Base-by-base conservation (phyloP, 495 filamentous ascomycete genomes). In the Rhizodiscina lignyota region DNA sequence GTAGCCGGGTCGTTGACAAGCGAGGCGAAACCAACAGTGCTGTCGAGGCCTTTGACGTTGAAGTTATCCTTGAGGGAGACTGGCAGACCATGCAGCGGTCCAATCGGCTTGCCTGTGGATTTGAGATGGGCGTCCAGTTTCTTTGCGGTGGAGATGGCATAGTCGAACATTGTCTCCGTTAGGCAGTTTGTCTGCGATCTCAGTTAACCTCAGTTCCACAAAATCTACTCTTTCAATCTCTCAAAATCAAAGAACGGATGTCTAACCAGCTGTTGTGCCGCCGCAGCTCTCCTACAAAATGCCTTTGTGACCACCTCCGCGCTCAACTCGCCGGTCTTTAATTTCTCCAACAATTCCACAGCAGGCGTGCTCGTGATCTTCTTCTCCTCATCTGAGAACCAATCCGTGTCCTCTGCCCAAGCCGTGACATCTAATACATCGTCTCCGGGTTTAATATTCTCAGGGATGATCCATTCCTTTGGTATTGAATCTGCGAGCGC, bases 81-180 rank as follows among this genome's bases (percentile, higher is more conserved):
- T 2, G 78, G 77, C 0, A 84, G 62, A 6, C 77, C 77, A 43
- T 82, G 76, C 0, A 84, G 55, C 0, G 72, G 69, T 2, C 78
- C 78, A 21, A 72, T 31, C 0, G 61, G 55, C 19, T 52, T 57
- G 5, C 65, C 62, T 17, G 63, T 67, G 22, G 52, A 49, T 4
- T 50, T 41, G 30, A 72, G 53, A 40, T 67, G 62, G 16, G 53
- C 54, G 44, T 83, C 79, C 11, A 81, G 63, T 21, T 60, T 51
- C 4, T 52, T 53, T n/a, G 76, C 77, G 11, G 67, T 61, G 17
- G 55, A 51, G 5, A 80, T 48, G 2, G 77, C 79, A 8, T 61
- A 48, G 18, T 67, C 60, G 42, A 80, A 79, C 35, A 78, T 66
- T 23, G 73, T 71, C 35, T 84, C 77, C 2, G 68, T 73, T 4